phyloP scores from a whole-genome alignment of 306 rosid species.

The Vigna reflexopilosa region DNA sequence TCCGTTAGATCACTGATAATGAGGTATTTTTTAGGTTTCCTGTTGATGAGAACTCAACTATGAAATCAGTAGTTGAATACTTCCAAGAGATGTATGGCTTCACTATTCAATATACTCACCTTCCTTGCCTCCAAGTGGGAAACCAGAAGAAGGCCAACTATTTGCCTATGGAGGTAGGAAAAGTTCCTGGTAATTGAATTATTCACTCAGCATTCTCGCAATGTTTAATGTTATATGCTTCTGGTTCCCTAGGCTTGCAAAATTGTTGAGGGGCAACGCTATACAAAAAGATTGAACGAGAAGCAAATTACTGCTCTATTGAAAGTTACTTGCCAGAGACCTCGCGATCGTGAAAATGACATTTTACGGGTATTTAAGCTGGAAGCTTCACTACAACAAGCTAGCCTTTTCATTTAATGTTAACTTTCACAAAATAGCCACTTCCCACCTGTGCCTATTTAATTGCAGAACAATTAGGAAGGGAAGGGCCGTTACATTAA shows the following conservation, averaged over 20 bases:
- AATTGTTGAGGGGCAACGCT: slow-evolving; percentile 95
- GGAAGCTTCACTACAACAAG: background rate
- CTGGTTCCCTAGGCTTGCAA: slow-evolving; percentile 79
- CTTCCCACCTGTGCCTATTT: background rate
- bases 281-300: slow-evolving; percentile 91
- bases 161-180: slow-evolving; percentile 90
- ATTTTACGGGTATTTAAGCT: slow-evolving; percentile 68
- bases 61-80: slow-evolving; percentile 95
- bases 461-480: slow-evolving; percentile 3
- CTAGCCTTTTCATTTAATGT: slow-evolving; percentile 14
- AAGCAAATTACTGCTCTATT: slow-evolving; percentile 88
- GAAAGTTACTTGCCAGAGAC: slow-evolving; percentile 95
- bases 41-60: slow-evolving; percentile 87
- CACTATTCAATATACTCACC: slow-evolving; percentile 84
- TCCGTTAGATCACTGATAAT: slow-evolving; percentile 8
- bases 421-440: background rate
- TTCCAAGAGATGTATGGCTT: slow-evolving; percentile 97
- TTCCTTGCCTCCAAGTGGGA: slow-evolving; percentile 98
- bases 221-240: slow-evolving; percentile 18
- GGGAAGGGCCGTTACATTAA: background rate
- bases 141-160: slow-evolving; percentile 94
- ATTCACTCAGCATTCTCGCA: background rate
- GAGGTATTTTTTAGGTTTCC: slow-evolving; percentile 70
- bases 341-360: slow-evolving; percentile 87
- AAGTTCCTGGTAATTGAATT: slow-evolving; percentile 23